Evolutionary conservation across 441 rosid species (phyloP).

Genomic region (Eruca vesicaria): DNA sequence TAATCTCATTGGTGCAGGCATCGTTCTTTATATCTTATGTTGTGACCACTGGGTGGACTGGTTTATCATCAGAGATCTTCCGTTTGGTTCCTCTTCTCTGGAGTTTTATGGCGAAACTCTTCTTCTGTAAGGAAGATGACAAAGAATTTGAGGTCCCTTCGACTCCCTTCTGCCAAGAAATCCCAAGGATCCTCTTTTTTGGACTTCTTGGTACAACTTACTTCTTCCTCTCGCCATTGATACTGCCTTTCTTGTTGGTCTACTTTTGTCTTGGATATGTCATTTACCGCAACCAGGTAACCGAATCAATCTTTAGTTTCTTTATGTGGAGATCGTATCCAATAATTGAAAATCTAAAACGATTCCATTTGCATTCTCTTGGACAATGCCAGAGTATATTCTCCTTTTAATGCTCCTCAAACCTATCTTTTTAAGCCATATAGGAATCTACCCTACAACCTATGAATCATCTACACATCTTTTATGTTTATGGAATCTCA

Average conservation of each 20-base stretch:
- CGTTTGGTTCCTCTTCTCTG: slow-evolving; percentile 64
- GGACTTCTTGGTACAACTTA: slow-evolving; percentile 87
- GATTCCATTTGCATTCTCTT: slow-evolving; percentile 21
- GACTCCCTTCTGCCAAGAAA: slow-evolving; percentile 66
- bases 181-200: slow-evolving; percentile 72
- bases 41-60: slow-evolving; percentile 94
- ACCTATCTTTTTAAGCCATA: slow-evolving; percentile 9
- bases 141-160: slow-evolving; percentile 75
- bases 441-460: slow-evolving; percentile 24
- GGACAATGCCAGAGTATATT: slow-evolving; percentile 22
- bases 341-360: background rate
- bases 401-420: slow-evolving; percentile 20
- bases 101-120: slow-evolving; percentile 44
- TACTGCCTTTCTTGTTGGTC: slow-evolving; percentile 87
- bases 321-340: background rate
- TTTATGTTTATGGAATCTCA: slow-evolving; percentile 26
- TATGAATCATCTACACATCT: slow-evolving; percentile 17
- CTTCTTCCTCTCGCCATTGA: slow-evolving; percentile 94
- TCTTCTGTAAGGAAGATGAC: slow-evolving; percentile 39
- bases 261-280: slow-evolving; percentile 81
- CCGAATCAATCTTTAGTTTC: background rate
- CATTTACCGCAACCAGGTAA: slow-evolving; percentile 89
- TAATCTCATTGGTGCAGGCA: slow-evolving; percentile 49
- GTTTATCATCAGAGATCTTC: slow-evolving; percentile 79
- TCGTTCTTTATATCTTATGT: slow-evolving; percentile 93